phyloP scores from a whole-genome alignment of 2,329 filamentous ascomycete species.

The Geosmithia flava region DNA sequence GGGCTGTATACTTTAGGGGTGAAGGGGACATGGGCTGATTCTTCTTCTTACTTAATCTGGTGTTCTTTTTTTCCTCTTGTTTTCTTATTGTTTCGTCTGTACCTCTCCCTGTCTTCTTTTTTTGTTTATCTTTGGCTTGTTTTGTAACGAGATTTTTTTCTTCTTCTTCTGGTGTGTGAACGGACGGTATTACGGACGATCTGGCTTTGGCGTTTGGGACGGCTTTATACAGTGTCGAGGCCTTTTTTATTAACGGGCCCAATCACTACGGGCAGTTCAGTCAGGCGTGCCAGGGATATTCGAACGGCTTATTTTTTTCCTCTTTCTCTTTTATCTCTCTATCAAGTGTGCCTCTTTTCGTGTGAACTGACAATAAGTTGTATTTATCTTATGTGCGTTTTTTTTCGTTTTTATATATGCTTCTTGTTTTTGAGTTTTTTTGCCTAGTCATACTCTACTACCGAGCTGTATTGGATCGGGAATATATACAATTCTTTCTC shows the following conservation, averaged over 20 bases:
- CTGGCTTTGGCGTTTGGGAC: constrained; percentile 1
- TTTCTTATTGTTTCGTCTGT: too few species aligned
- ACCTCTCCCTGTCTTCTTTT: not conserved
- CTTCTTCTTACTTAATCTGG: too few species aligned
- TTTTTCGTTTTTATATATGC: not conserved
- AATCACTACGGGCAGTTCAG: not conserved
- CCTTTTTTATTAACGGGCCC: not conserved
- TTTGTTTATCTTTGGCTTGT: not conserved
- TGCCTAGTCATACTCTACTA: not conserved
- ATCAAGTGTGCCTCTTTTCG: not conserved
- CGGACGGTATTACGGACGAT: not conserved
- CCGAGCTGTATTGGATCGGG: not conserved
- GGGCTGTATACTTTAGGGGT: not conserved
- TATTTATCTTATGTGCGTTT: not conserved
- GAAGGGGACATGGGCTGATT: not conserved
- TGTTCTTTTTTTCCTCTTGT: too few species aligned
- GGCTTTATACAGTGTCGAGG: constrained; percentile 1
- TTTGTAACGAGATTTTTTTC: not conserved
- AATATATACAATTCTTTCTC: not conserved
- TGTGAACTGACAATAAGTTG: not conserved
- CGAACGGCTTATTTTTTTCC: not conserved
- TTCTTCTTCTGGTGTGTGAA: not conserved
- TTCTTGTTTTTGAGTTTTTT: not conserved
- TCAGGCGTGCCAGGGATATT: constrained; percentile 1
- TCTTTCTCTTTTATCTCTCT: not conserved